Evolutionary conservation across 116 monocot species (phyloP).

Genomic region (Trichopus zeylanicus): DNA sequence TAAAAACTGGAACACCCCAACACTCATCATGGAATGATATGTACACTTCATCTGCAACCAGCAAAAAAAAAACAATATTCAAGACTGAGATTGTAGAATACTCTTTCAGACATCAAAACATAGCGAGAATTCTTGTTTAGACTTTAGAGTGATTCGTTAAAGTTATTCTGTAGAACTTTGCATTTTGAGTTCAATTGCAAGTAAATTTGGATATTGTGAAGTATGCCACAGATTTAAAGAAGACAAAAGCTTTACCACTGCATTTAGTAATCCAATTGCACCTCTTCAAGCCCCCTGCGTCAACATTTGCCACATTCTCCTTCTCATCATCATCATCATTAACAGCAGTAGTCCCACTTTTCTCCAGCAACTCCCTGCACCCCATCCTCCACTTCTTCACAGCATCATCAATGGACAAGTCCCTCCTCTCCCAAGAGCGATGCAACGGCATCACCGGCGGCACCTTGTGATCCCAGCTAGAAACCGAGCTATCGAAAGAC

Average conservation of each 20-base stretch:
- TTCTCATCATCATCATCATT: slow-evolving; percentile 12
- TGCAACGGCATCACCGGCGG: slow-evolving; percentile 10
- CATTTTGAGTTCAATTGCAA: background rate
- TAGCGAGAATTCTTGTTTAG: too few species aligned
- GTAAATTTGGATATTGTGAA: background rate
- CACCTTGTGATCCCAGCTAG: slow-evolving; percentile 46
- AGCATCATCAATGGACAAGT: background rate
- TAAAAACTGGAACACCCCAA: slow-evolving; percentile 67
- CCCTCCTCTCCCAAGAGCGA: slow-evolving; percentile 18
- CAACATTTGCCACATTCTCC: background rate
- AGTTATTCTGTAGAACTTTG: background rate
- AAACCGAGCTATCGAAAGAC: slow-evolving; percentile 43
- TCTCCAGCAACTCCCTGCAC: slow-evolving; percentile 6
- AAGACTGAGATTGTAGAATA: too few species aligned
- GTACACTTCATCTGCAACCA: slow-evolving; percentile 51
- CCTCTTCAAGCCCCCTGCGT: slow-evolving; percentile 37
- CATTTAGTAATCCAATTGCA: slow-evolving; percentile 80
- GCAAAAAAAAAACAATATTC: background rate
- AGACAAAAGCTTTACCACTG: slow-evolving; percentile 49
- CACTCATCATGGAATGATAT: slow-evolving; percentile 76
- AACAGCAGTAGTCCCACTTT: slow-evolving; percentile 9
- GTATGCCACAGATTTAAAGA: too few species aligned
- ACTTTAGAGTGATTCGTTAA: too few species aligned
- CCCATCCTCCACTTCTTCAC: slow-evolving; percentile 5
- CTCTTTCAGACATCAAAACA: too few species aligned